Percentiles rank a stretch among this genome's conserved stretches.
Evolutionary conservation across 345 rosid species (phyloP).

Genomic region (Toxicodendron radicans): DNA sequence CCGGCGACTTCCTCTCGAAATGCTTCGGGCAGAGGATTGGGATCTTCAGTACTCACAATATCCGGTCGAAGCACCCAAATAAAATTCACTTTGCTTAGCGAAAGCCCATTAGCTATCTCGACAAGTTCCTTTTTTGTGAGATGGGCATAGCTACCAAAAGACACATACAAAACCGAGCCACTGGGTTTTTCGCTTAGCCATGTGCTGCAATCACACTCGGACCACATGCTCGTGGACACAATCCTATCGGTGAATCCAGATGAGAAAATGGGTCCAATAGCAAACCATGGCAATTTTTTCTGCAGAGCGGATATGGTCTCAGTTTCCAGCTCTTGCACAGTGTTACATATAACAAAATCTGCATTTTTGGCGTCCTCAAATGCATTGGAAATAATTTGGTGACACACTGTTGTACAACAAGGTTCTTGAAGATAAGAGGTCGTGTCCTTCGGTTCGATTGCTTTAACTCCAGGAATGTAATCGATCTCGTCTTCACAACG

Average conservation of each 20-base stretch:
- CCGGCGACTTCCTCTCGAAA: constrained; percentile 37
- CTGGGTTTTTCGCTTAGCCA: constrained; percentile 44
- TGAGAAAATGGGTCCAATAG: constrained; percentile 65
- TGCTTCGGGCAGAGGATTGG: constrained; percentile 44
- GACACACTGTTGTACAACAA: constrained; percentile 37
- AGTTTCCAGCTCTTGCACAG: constrained; percentile 59
- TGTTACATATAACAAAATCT: constrained; percentile 58
- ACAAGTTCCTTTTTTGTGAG: constrained; percentile 38
- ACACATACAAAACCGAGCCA: constrained; percentile 52
- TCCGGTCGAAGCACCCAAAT: constrained; percentile 64
- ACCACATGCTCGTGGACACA: constrained; percentile 67
- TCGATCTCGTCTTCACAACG: constrained; percentile 50
- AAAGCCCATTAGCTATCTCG: constrained; percentile 53
- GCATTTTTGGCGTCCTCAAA: constrained; percentile 52
- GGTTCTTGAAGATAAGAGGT: constrained; percentile 60
- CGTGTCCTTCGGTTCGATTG: constrained; percentile 55
- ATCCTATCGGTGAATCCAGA: constrained; percentile 27
- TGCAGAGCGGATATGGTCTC: constrained; percentile 46
- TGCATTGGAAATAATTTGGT: constrained; percentile 44
- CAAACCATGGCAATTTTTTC: constrained; percentile 41
- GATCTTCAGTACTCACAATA: constrained; percentile 52
- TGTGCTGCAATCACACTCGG: constrained; percentile 57
- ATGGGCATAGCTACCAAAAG: constrained; percentile 63
- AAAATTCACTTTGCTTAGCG: constrained; percentile 43
- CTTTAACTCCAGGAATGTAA: constrained; percentile 59